phyloP scores from a whole-genome alignment of 2,329 filamentous ascomycete species.

The Fusarium humuli region DNA sequence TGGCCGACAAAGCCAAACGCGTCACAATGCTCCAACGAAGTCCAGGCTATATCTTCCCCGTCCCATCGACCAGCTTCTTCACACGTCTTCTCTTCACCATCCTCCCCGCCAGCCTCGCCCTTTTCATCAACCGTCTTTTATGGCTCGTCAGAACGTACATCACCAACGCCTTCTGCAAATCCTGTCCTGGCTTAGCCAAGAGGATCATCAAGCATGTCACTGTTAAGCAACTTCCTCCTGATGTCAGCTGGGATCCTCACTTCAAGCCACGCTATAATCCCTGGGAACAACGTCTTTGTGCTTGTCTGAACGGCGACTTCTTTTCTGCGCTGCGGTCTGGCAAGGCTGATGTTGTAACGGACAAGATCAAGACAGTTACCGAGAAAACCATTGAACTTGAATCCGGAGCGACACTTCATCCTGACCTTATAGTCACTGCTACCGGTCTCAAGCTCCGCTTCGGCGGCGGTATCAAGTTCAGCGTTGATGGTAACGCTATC shows the following conservation, averaged over 20 bases:
- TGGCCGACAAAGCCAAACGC: constrained; percentile 66
- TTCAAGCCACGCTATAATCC: constrained; percentile 67
- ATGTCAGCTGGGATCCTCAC: constrained; percentile 63
- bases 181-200: constrained; percentile 60
- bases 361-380: constrained; percentile 59
- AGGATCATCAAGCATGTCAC: constrained; percentile 57
- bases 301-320: constrained; percentile 62
- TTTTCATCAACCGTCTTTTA: constrained; percentile 59
- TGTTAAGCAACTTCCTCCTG: constrained; percentile 59
- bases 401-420: constrained; percentile 58
- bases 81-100: constrained; percentile 52
- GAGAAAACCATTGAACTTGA: constrained; percentile 57
- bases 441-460: constrained; percentile 70
- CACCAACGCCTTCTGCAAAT: constrained; percentile 60
- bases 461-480: constrained; percentile 63
- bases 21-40: constrained; percentile 79
- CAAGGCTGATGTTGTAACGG: constrained; percentile 58
- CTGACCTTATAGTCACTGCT: constrained; percentile 74
- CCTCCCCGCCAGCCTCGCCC: constrained; percentile 58
- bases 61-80: constrained; percentile 58
- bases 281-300: constrained; percentile 77
- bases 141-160: constrained; percentile 59
- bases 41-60: constrained; percentile 69
- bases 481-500: constrained; percentile 62
- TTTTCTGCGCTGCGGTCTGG: constrained; percentile 55